These are phyloP conservation scores for Lecanicillium sp. DNA, from an alignment of 2,329 filamentous ascomycete species.

Conservation along the genomic window DNA sequence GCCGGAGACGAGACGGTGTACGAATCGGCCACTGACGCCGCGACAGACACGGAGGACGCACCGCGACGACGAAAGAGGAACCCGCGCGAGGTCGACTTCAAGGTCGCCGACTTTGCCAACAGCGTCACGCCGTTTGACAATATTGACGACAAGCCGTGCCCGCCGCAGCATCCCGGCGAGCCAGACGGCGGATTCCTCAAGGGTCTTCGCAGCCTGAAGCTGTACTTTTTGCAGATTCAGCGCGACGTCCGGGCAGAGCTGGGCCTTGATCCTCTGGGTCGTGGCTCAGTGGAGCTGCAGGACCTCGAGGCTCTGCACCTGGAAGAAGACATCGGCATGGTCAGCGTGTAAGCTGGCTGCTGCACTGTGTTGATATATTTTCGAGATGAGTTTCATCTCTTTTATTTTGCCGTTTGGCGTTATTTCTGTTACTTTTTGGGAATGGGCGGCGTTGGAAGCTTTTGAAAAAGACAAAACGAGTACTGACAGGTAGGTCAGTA, in stretches of 20 bases:
- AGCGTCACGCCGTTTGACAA: slow-evolving; percentile 85
- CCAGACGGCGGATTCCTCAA: slow-evolving; percentile 87
- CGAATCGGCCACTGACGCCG: slow-evolving; percentile 53
- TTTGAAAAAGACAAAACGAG: too few species aligned
- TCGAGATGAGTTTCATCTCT: neutral
- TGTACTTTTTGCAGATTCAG: slow-evolving; percentile 85
- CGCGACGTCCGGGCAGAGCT: slow-evolving; percentile 60
- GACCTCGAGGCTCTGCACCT: slow-evolving; percentile 22
- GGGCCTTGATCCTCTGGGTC: slow-evolving; percentile 35
- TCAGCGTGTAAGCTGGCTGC: slow-evolving; percentile 24
- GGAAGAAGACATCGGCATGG: slow-evolving; percentile 28
- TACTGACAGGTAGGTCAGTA: too few species aligned
- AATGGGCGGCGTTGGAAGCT: slow-evolving; percentile 17
- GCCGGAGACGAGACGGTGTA: slow-evolving; percentile 44
- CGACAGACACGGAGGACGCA: slow-evolving; percentile 53
- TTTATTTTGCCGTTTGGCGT: slow-evolving; percentile 4
- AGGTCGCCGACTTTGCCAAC: slow-evolving; percentile 98
- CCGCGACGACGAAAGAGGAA: slow-evolving; percentile 42
- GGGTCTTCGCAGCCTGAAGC: slow-evolving; percentile 69
- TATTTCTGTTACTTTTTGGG: slow-evolving; percentile 18
- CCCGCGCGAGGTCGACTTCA: slow-evolving; percentile 71
- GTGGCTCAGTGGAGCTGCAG: slow-evolving; percentile 19
- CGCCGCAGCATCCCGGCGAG: slow-evolving; percentile 71
- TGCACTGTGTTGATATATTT: neutral
- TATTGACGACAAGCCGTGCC: slow-evolving; percentile 59